Percentiles rank a stretch among this genome's conserved stretches.
These are phyloP conservation scores for Fusarium buxicola DNA, from an alignment of 2,329 filamentous ascomycete genomes.

Conservation along the genomic window DNA sequence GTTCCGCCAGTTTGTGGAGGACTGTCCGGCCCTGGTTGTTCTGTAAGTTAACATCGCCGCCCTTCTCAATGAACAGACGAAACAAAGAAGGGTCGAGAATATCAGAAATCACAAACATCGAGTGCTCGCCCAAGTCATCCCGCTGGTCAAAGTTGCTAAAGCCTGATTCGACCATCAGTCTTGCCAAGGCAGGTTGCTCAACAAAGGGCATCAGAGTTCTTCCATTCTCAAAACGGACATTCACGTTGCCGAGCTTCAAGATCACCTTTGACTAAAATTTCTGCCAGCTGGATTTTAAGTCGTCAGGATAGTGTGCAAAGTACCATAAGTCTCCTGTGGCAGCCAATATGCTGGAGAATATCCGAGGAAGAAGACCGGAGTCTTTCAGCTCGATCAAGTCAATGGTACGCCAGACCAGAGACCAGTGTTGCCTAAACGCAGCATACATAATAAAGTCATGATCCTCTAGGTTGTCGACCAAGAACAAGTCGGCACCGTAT, in stretches of 20 bases:
- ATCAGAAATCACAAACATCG: background rate
- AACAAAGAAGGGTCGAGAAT: background rate
- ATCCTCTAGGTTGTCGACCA: background rate
- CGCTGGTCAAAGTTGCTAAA: background rate
- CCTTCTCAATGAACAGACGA: background rate
- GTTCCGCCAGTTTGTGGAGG: background rate
- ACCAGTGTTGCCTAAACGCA: background rate
- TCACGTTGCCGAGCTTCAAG: background rate
- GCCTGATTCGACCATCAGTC: background rate
- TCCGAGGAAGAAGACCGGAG: background rate
- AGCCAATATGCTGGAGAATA: background rate
- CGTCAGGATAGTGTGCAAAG: background rate
- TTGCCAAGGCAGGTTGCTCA: background rate
- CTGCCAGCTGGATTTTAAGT: background rate
- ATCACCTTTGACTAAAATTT: background rate
- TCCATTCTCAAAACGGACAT: background rate
- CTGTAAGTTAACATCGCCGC: background rate
- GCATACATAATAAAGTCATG: background rate
- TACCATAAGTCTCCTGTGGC: background rate
- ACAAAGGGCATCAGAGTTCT: background rate
- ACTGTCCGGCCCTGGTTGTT: background rate
- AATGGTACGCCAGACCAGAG: background rate
- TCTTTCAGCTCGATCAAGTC: background rate
- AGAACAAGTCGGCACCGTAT: background rate
- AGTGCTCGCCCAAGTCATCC: background rate